These are phyloP conservation scores for Aspergillus sp. DNA, from an alignment of 2,329 filamentous ascomycete genomes.

Conservation along the genomic window DNA sequence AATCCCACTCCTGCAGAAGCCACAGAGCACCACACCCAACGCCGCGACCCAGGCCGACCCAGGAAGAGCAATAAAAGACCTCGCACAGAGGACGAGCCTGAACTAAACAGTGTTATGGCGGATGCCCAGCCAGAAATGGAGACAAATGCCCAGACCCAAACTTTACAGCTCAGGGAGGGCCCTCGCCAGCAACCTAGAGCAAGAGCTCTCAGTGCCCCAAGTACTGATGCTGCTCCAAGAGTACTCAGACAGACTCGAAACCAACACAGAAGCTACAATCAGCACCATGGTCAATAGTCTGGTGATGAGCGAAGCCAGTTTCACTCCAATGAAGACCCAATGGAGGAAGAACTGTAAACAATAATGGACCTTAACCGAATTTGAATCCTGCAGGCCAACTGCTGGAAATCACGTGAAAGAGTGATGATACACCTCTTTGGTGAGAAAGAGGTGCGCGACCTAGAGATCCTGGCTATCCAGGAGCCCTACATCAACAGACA, in stretches of 20 bases:
- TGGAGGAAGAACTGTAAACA: neutral
- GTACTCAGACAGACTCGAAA: neutral
- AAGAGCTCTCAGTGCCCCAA: neutral
- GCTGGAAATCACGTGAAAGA: slow-evolving; percentile 1
- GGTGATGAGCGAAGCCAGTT: neutral
- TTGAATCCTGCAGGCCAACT: slow-evolving; percentile 1
- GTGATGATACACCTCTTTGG: slow-evolving; percentile 5
- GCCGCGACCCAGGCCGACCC: neutral
- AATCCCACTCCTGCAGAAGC: slow-evolving; percentile 1
- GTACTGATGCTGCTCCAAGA: too few species aligned
- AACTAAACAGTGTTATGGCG: neutral
- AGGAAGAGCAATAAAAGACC: neutral
- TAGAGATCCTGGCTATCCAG: slow-evolving; percentile 6
- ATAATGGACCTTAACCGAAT: neutral
- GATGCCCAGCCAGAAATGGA: neutral
- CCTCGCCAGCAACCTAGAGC: neutral
- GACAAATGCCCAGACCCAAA: neutral
- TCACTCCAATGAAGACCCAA: neutral
- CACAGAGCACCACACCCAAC: neutral
- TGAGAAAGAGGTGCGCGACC: slow-evolving; percentile 2
- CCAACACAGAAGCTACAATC: neutral
- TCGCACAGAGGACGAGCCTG: neutral
- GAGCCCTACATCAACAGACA: slow-evolving; percentile 2
- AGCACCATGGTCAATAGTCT: neutral
- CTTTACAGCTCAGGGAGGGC: neutral